These are phyloP conservation scores for Lycium barbarum DNA, from an alignment of 257 asterid genomes.

Conservation along the genomic window DNA sequence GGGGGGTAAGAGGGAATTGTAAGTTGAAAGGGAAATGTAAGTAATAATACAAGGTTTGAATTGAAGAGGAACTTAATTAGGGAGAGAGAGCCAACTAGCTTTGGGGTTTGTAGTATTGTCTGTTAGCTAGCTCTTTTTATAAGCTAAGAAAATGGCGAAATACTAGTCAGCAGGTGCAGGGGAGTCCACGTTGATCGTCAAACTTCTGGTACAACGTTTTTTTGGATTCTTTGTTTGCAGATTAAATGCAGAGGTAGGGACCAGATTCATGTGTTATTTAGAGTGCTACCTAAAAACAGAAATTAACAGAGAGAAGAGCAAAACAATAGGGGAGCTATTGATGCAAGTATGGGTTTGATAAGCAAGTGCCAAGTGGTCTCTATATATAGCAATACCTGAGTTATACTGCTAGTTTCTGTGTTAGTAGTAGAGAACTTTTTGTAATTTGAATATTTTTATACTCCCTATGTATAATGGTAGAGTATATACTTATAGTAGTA, in stretches of 20 bases:
- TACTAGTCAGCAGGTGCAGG: conserved; percentile 55
- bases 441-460: neutral
- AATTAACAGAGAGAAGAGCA: too few relatives aligned
- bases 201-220: conserved; percentile 30
- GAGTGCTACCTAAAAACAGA: too few relatives aligned
- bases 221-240: conserved; percentile 33
- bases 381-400: conserved; percentile 37
- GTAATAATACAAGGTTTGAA: conserved; percentile 57
- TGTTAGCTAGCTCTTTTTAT: conserved; percentile 35
- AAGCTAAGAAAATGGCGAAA: conserved; percentile 48
- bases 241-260: conserved; percentile 14
- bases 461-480: neutral
- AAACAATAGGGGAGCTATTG: neutral
- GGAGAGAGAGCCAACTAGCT: conserved; percentile 28
- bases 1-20: conserved; percentile 48
- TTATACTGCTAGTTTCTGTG: conserved; percentile 17
- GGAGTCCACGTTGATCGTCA: conserved; percentile 59
- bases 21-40: conserved; percentile 57
- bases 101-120: conserved; percentile 40
- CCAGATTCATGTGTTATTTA: conserved; percentile 24
- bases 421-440: neutral
- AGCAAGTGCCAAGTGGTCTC: conserved; percentile 31
- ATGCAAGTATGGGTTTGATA: neutral
- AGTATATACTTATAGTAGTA: neutral
- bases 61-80: conserved; percentile 33